Evolutionary conservation across 2,329 filamentous ascomycete genomes (phyloP), one percentile per base, ranked within the genome.

Genomic region (Fusarium sp.): DNA sequence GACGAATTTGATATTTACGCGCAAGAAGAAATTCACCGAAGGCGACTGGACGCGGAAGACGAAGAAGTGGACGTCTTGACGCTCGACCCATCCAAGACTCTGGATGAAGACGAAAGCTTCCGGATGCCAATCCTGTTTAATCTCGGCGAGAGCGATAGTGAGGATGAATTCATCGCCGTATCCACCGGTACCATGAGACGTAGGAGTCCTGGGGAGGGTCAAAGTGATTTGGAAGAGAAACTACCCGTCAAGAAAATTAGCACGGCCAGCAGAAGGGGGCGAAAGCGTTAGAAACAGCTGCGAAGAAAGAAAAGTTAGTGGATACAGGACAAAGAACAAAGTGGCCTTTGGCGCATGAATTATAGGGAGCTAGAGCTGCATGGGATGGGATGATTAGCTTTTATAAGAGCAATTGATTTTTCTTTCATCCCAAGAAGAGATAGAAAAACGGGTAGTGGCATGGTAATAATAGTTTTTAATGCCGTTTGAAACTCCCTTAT

Each of bases 1-100:
- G 96, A 99, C 78, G 96, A 99, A 78, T 99, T 99, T 75, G 97
- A 99, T 79, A 97, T 98, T 60, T 96, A 98, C 78, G 94, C 94
- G 0, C 91, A 95, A 62, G 95, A 98, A 78, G 95, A 98, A 79
- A 91, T 98, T 59, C 94, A 97, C 78, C 95, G 97, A 79, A 89
- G 95, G 30, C 89, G 95, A 45, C 86, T 98, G 4, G 95, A 98
- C 78, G 87, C 92, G 15, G 96, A 99, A 81, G 96, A 98, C 75
- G 96, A 98, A 79, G 91, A 94, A 63, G 91, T 98, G 7, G 96
- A 99, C 76, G 94, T 98, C 2, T 83, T 98, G 60, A 95, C 92
- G 0, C 84, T 93, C 46, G 92, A 95, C 64, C 87, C 86, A 40
- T 86, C 87, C 29, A 90, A 90, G 75, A 86, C 84, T 22, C 88